Evolutionary conservation across 352 stramenopile species (phyloP), one percentile per base, ranked within the genome.

Genomic region (Peronospora destructor): DNA sequence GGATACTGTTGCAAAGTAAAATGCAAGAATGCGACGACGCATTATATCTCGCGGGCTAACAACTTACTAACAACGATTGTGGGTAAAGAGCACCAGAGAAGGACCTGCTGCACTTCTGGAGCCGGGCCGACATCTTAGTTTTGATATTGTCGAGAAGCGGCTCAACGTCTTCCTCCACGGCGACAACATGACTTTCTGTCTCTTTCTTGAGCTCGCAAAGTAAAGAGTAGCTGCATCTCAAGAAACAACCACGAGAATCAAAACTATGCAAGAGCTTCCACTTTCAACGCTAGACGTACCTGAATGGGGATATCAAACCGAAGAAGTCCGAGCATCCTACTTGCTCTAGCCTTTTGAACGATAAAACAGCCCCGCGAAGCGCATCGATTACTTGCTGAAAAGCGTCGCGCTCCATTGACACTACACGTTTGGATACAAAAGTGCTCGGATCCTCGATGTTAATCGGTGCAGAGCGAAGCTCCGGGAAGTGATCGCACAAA

Each of bases 301-400:
- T 69, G 46, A 83, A 55, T 2, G 64, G 54, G 9, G 53, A 65
- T n/a, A 64, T 34, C 16, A 12, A 45, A 7, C 63, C 43, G 19
- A 71, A 64, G 11, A 52, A 39, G 2, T 41, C 23, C 6, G 47
- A 41, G 45, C 38, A 44, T 14, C 29, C 56, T 41, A 48, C 34
- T 28, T 49, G 39, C 14, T 66, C 48, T 3, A 76, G 46, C 16
- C 43, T 55, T 50, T 73, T 76, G 25, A 53, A 51, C 8, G 61
- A 48, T 34, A 61, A 28, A 11, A 61, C 49, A 17, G 45, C 64
- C 0, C 57, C 42, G 2, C 71, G 68, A 43, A 81, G 52, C 21
- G 70, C 65, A 52, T 76, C 68, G 13, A 71, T 2, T 21, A 79
- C 62, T 71, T 84, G 72, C 17, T 84, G 70, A 58, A 84, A 84